phyloP scores from a whole-genome alignment of 2,329 filamentous ascomycete species.

The Epichloe typhina region DNA sequence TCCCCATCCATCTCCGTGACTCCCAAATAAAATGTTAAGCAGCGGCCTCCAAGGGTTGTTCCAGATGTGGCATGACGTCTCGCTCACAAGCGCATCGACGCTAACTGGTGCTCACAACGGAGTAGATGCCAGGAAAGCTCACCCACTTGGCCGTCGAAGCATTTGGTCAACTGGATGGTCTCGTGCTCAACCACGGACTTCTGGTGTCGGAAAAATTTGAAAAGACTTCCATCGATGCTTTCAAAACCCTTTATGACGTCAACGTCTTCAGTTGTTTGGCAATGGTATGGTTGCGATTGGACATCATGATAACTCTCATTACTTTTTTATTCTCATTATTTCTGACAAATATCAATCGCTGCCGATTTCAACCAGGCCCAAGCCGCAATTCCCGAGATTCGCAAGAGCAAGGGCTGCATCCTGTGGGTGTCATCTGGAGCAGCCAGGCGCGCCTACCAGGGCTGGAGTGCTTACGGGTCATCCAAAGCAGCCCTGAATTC shows the following conservation, averaged over 20 bases:
- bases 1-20: neutral
- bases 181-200: constrained; percentile 81
- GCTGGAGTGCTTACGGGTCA: constrained; percentile 72
- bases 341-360: neutral
- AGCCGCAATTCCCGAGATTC: constrained; percentile 55
- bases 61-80: neutral
- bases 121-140: constrained; percentile 43
- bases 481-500: constrained; percentile 79
- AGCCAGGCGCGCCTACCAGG: constrained; percentile 47
- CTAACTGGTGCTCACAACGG: neutral
- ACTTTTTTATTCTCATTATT: neutral
- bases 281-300: constrained; percentile 43
- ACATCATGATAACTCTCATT: neutral
- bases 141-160: constrained; percentile 50
- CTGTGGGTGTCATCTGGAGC: constrained; percentile 75
- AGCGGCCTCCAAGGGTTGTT: no score
- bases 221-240: constrained; percentile 56
- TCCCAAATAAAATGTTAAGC: no score
- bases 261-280: constrained; percentile 79
- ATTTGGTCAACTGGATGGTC: constrained; percentile 63
- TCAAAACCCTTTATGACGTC: constrained; percentile 63
- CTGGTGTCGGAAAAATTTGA: constrained; percentile 63
- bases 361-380: constrained; percentile 41
- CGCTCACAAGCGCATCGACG: neutral
- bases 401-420: constrained; percentile 55